Conservation (phyloP, 2,329 filamentous ascomycete genomes). For the Ophiocordyceps camponoti-saundersi region DNA sequence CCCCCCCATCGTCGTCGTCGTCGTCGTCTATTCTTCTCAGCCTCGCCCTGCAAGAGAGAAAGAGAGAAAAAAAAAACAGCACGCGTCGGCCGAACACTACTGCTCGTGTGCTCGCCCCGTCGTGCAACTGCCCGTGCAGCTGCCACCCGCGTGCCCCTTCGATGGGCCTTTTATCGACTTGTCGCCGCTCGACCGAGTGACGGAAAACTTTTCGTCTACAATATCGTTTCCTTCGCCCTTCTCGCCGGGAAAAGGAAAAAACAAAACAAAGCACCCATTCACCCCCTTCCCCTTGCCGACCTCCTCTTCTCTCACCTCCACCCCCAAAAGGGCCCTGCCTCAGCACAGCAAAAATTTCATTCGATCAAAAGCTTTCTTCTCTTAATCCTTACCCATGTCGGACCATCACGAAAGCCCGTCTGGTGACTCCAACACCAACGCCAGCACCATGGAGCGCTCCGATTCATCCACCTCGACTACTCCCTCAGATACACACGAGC, state of each 20-base stretch:
- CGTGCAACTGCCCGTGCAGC: not conserved
- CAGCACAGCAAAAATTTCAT: not conserved
- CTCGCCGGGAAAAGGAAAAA: not conserved
- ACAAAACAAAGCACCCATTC: too few species aligned
- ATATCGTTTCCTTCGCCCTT: not conserved
- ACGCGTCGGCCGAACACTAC: not conserved
- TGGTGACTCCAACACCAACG: slow-evolving; percentile 8
- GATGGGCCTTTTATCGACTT: not conserved
- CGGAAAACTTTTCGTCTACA: not conserved
- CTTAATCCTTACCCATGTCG: slow-evolving; percentile 4
- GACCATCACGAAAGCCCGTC: slow-evolving; percentile 9
- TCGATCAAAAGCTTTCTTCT: too few species aligned
- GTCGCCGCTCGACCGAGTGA: not conserved
- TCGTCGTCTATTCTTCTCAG: too few species aligned
- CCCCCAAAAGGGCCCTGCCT: not conserved
- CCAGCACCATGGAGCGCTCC: slow-evolving; percentile 19
- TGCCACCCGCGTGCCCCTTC: not conserved
- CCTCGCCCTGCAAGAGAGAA: too few species aligned
- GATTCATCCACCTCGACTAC: slow-evolving; percentile 17
- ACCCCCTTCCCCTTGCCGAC: not conserved
- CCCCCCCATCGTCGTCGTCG: too few species aligned
- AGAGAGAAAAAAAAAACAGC: too few species aligned
- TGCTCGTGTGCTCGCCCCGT: not conserved
- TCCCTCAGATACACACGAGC: slow-evolving; percentile 18
- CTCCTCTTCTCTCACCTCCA: not conserved